Evolutionary conservation across 2,329 filamentous ascomycete species (phyloP).

Genomic region (Tetracladium maxilliforme): DNA sequence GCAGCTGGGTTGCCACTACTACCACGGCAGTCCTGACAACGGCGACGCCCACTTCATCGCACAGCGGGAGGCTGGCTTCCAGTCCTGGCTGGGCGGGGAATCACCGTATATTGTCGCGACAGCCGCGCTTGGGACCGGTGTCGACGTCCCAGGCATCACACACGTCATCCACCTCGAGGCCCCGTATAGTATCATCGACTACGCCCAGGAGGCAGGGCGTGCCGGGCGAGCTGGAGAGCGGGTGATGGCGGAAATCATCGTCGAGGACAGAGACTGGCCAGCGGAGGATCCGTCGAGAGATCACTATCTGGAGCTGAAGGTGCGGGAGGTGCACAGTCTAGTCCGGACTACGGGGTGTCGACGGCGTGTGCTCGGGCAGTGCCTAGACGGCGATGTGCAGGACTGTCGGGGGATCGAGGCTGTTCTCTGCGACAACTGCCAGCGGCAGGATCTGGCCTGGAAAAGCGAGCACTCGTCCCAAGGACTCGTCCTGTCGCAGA

Average conservation of each 20-base stretch:
- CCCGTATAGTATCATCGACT: slow-evolving; percentile 6
- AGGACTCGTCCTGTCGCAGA: slow-evolving; percentile 2
- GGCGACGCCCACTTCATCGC: slow-evolving; percentile 1
- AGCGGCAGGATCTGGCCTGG: slow-evolving; percentile 1
- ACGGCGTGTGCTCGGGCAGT: not conserved
- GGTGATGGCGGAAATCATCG: slow-evolving; percentile 1
- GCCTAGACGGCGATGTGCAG: not conserved
- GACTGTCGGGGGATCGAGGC: slow-evolving; percentile 1
- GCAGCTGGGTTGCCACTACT: slow-evolving; percentile 2
- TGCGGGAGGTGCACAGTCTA: slow-evolving; percentile 1
- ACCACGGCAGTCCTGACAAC: slow-evolving; percentile 1
- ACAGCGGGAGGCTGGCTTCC: slow-evolving; percentile 1
- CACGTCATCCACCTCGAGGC: slow-evolving; percentile 5
- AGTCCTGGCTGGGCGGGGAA: slow-evolving; percentile 1
- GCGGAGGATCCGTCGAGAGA: slow-evolving; percentile 1
- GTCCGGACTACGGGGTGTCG: not conserved
- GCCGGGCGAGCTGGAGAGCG: slow-evolving; percentile 3
- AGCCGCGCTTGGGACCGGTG: slow-evolving; percentile 6
- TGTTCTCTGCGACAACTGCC: slow-evolving; percentile 1
- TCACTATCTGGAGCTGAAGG: slow-evolving; percentile 1
- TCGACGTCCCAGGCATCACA: slow-evolving; percentile 9
- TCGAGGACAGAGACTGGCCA: slow-evolving; percentile 1
- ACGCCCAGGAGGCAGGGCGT: slow-evolving; percentile 5
- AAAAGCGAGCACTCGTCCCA: slow-evolving; percentile 1
- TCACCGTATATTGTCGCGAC: slow-evolving; percentile 7